Conservation (phyloP, 441 rosid genomes). For the Raphanus hybrid region DNA sequence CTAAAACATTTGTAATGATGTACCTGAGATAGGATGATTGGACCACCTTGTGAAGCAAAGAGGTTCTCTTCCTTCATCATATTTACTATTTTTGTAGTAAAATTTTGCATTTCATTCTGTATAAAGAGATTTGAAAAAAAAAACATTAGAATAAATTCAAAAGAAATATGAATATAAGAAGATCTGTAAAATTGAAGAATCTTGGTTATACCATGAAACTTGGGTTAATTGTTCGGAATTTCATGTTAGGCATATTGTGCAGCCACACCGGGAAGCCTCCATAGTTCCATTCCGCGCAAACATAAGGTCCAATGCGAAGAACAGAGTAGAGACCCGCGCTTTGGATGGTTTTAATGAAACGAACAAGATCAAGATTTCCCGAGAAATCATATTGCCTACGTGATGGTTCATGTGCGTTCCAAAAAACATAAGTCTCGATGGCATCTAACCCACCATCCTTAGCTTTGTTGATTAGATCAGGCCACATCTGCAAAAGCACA, state of each 20-base stretch:
- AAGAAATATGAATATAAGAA: not conserved
- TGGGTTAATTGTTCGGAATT: conserved; percentile 50
- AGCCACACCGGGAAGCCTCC: conserved; percentile 66
- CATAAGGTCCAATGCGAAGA: conserved; percentile 61
- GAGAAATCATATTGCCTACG: conserved; percentile 54
- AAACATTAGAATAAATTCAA: not conserved
- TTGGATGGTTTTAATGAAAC: conserved; percentile 54
- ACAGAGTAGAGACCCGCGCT: conserved; percentile 47
- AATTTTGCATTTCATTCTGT: conserved; percentile 57
- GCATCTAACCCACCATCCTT: conserved; percentile 58
- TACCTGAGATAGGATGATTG: conserved; percentile 57
- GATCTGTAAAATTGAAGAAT: not conserved
- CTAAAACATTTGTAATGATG: not conserved
- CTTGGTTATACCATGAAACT: conserved; percentile 43
- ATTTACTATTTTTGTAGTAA: conserved; percentile 54
- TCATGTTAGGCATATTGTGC: conserved; percentile 47
- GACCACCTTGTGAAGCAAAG: conserved; percentile 84
- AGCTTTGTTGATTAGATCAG: conserved; percentile 49
- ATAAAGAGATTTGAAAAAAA: not conserved
- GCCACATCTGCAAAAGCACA: conserved; percentile 53
- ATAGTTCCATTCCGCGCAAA: conserved; percentile 63
- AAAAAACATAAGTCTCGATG: conserved; percentile 56
- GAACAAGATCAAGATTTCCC: conserved; percentile 47
- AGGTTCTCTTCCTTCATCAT: conserved; percentile 61
- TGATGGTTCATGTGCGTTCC: conserved; percentile 59